These are phyloP conservation scores for Melastoma candidum DNA, from an alignment of 441 rosid species.

Conservation along the genomic window DNA sequence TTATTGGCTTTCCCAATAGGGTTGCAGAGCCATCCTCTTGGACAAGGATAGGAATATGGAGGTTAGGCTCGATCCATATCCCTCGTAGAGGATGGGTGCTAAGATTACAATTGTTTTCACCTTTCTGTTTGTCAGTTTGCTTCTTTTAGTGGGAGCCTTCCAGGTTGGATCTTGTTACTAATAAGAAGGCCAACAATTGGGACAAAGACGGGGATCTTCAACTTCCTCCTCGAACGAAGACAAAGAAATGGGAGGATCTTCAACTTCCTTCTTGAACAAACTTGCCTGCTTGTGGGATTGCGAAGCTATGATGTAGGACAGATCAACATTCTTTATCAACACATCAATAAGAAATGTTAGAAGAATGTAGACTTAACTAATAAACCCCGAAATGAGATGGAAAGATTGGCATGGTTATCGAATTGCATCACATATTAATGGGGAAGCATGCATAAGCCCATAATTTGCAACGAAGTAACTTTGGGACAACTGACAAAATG, in stretches of 20 bases:
- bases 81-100: background rate
- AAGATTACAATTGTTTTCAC: background rate
- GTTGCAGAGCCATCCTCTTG: conserved; percentile 78
- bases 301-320: conserved; percentile 41
- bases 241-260: conserved; percentile 34
- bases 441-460: no score
- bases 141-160: conserved; percentile 73
- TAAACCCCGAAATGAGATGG: no score
- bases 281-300: conserved; percentile 39
- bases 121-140: background rate
- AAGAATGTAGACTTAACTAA: no score
- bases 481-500: no score
- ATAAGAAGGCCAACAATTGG: conserved; percentile 33
- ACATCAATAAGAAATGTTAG: no score
- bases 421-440: no score
- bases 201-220: conserved; percentile 55
- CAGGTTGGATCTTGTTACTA: conserved; percentile 50
- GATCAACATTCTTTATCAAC: no score
- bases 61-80: conserved; percentile 29
- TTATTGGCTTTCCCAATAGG: conserved; percentile 35
- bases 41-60: conserved; percentile 89
- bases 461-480: no score
- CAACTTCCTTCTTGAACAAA: conserved; percentile 45
- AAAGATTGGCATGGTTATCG: no score
- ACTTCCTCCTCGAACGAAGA: conserved; percentile 35